These are phyloP conservation scores for Aspergillus affinis DNA, from an alignment of 495 filamentous ascomycete species.

Conservation along the genomic window DNA sequence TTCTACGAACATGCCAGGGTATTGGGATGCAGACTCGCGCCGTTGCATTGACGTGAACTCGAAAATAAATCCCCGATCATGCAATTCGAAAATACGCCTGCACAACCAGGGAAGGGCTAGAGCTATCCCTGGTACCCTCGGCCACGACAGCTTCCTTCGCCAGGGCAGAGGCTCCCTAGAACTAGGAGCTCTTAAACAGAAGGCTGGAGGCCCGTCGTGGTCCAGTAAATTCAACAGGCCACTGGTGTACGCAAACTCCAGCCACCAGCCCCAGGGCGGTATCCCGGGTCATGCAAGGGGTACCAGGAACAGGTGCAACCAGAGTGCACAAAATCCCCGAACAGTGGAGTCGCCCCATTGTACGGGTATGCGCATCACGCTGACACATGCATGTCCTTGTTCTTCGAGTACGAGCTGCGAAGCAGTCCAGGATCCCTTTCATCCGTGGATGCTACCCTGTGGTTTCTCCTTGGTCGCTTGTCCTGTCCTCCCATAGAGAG, in stretches of 20 bases:
- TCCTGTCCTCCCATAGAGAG: neutral
- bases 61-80: neutral
- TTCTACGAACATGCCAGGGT: slow-evolving; percentile 14
- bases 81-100: neutral
- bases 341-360: slow-evolving; percentile 13
- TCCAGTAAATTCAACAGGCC: neutral
- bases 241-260: neutral
- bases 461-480: neutral
- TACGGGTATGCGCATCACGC: neutral
- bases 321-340: slow-evolving; percentile 1
- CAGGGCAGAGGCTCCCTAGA: neutral
- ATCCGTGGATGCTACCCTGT: neutral
- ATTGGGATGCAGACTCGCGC: neutral
- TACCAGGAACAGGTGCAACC: slow-evolving; percentile 14
- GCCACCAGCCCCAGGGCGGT: neutral
- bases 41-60: slow-evolving; percentile 4
- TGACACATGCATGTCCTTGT: neutral
- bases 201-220: neutral
- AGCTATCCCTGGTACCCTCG: neutral
- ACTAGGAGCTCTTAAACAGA: neutral
- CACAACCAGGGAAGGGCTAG: neutral
- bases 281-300: slow-evolving; percentile 29
- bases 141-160: neutral
- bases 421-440: neutral
- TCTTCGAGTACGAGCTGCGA: neutral